Evolutionary conservation across 2,329 filamentous ascomycete genomes (phyloP).

Genomic region (Scedosporium minutisporum): DNA sequence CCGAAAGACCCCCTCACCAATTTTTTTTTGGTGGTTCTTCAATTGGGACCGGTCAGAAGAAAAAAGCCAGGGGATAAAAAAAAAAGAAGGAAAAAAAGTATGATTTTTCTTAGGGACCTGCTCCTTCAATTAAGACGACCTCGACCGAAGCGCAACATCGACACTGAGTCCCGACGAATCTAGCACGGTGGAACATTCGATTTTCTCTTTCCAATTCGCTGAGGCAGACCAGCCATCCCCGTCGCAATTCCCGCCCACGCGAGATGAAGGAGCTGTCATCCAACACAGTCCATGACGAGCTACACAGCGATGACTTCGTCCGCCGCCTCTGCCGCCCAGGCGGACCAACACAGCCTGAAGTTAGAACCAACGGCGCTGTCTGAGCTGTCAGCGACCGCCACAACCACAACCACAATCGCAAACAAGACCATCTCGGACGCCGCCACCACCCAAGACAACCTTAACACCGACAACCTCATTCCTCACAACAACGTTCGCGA

Average conservation of each 20-base stretch:
- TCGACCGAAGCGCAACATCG: neutral
- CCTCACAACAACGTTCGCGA: constrained; percentile 8
- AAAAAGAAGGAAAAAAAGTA: neutral
- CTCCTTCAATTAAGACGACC: neutral
- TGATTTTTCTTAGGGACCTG: neutral
- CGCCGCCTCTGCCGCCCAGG: constrained; percentile 20
- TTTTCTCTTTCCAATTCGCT: neutral
- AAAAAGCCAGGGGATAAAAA: neutral
- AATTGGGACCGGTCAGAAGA: neutral
- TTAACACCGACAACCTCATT: constrained; percentile 12
- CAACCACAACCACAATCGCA: constrained; percentile 11
- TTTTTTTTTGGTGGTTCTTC: neutral
- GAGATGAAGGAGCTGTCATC: constrained; percentile 46
- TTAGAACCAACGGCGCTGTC: constrained; percentile 1
- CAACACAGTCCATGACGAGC: constrained; percentile 10
- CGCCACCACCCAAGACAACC: constrained; percentile 10
- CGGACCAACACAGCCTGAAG: constrained; percentile 18
- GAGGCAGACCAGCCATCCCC: neutral
- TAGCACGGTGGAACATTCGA: neutral
- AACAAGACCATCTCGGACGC: constrained; percentile 10
- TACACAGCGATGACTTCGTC: constrained; percentile 54
- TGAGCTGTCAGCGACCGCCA: constrained; percentile 5
- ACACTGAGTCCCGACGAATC: neutral
- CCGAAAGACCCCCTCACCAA: neutral
- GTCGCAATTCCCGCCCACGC: constrained; percentile 1